These are phyloP conservation scores for Pterocarpus macrocarpus DNA, from an alignment of 306 rosid genomes.

Conservation along the genomic window DNA sequence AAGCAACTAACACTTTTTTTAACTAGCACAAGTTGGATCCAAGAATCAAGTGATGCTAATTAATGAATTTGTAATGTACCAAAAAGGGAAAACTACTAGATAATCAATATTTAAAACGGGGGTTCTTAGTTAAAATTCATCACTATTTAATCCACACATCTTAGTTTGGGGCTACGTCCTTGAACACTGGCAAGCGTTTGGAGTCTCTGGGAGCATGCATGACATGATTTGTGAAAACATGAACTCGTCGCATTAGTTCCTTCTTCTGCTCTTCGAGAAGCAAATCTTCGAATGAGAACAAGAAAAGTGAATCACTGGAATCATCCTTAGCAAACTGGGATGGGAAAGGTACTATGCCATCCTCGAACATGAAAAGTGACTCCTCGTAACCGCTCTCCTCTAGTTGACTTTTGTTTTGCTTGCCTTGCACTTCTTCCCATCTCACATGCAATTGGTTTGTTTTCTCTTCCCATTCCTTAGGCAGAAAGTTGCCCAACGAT, in stretches of 20 bases:
- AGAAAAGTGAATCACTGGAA: not conserved
- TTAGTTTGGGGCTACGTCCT: not conserved
- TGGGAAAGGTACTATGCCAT: not conserved
- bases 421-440: conserved; percentile 1
- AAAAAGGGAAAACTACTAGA: not conserved
- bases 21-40: not conserved
- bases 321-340: not conserved
- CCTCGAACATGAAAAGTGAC: conserved; percentile 7
- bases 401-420: not conserved
- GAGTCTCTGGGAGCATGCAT: not conserved
- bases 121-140: not conserved
- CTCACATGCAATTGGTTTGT: not conserved
- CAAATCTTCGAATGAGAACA: not conserved
- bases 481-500: not conserved
- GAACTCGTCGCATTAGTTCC: not conserved
- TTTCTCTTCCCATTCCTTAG: conserved; percentile 22
- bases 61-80: not conserved
- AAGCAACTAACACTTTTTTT: not conserved
- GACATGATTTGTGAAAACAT: not conserved
- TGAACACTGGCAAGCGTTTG: conserved; percentile 21
- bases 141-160: not conserved
- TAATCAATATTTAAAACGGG: not conserved
- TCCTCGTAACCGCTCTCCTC: not conserved
- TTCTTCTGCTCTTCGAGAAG: not conserved
- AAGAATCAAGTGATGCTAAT: not conserved